Evolutionary conservation across 495 filamentous ascomycete species (phyloP).

Genomic region (Penicillium herquei): DNA sequence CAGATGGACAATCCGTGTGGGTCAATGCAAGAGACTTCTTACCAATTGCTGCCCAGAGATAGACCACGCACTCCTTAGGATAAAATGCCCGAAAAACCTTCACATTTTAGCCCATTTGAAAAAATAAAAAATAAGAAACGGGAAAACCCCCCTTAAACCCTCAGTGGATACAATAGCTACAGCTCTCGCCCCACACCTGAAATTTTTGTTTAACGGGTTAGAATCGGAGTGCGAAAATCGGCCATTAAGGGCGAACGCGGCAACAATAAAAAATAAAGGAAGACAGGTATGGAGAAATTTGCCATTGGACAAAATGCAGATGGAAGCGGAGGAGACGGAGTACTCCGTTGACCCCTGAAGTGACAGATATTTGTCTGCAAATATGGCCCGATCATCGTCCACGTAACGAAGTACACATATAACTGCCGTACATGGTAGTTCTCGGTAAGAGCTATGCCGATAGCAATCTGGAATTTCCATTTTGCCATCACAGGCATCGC

Average conservation of each 20-base stretch:
- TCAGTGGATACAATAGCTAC: not conserved
- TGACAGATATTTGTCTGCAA: not conserved
- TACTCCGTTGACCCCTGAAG: not conserved
- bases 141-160: not conserved
- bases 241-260: not conserved
- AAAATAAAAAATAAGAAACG: not conserved
- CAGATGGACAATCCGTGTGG: not conserved
- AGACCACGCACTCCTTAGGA: constrained; percentile 2
- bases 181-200: constrained; percentile 9
- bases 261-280: not conserved
- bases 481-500: not conserved
- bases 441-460: constrained; percentile 1
- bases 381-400: not conserved
- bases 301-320: constrained; percentile 1
- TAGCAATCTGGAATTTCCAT: not conserved
- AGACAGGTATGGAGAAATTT: constrained; percentile 5
- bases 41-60: constrained; percentile 12
- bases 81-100: not conserved
- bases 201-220: not conserved
- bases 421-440: too few species aligned
- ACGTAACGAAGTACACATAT: too few species aligned
- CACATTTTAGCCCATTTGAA: not conserved
- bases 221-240: not conserved
- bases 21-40: not conserved
- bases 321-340: not conserved